Conservation (phyloP, 2,329 filamentous ascomycete genomes). For the Xylaria sp. region DNA sequence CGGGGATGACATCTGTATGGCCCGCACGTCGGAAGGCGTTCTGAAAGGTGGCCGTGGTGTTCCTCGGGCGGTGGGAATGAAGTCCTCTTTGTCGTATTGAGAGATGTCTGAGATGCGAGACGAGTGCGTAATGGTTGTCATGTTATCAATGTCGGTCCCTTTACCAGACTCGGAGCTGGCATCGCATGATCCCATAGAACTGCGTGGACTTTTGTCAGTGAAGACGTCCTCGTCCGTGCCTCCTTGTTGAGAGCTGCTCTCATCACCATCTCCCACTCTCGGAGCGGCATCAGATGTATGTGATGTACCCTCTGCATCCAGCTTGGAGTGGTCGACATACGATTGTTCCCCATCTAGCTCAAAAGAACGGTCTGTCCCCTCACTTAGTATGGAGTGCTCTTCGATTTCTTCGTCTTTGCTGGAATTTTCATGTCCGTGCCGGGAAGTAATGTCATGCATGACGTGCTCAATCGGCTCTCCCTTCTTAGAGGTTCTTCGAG, state of each 20-base stretch:
- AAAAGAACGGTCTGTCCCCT: slow-evolving; percentile 39
- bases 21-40: slow-evolving; percentile 71
- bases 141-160: slow-evolving; percentile 37
- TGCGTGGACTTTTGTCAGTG: slow-evolving; percentile 62
- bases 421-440: slow-evolving; percentile 45
- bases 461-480: slow-evolving; percentile 61
- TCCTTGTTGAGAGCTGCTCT: slow-evolving; percentile 58
- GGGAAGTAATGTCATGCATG: too few relatives aligned
- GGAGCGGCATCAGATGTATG: slow-evolving; percentile 23
- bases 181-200: slow-evolving; percentile 59
- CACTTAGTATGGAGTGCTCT: slow-evolving; percentile 42
- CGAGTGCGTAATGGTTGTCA: slow-evolving; percentile 45
- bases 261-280: slow-evolving; percentile 42
- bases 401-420: slow-evolving; percentile 29
- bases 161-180: slow-evolving; percentile 42
- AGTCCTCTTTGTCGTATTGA: slow-evolving; percentile 53
- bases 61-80: slow-evolving; percentile 60
- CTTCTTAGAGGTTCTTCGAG: slow-evolving; percentile 46
- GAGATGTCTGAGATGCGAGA: slow-evolving; percentile 59
- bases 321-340: slow-evolving; percentile 37
- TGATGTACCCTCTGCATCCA: slow-evolving; percentile 23
- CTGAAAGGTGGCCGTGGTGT: slow-evolving; percentile 69
- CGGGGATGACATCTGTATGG: slow-evolving; percentile 74
- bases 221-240: slow-evolving; percentile 62
- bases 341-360: slow-evolving; percentile 38